Evolutionary conservation across 1,284 basidiomycete species (phyloP).

Genomic region (Cryptococcus neoformans): DNA sequence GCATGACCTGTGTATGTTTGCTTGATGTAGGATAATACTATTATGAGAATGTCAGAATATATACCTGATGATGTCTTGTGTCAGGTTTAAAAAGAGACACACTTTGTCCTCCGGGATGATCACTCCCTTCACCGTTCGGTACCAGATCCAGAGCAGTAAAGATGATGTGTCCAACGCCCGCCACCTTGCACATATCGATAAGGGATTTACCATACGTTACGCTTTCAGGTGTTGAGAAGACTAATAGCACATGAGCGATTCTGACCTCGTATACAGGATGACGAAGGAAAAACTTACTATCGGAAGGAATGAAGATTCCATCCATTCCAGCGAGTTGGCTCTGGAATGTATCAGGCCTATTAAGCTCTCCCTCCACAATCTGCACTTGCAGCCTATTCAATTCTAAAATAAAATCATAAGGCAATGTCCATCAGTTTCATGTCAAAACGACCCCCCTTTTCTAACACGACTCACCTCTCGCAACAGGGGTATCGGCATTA

Average conservation of each 20-base stretch:
- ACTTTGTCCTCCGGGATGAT: background rate
- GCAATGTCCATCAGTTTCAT: background rate
- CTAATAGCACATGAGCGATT: background rate
- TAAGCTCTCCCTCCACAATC: slow-evolving; percentile 20
- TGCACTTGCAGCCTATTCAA: slow-evolving; percentile 15
- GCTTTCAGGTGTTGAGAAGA: background rate
- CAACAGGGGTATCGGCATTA: slow-evolving; percentile 8
- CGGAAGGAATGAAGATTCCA: slow-evolving; percentile 24
- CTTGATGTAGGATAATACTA: slow-evolving; percentile 3
- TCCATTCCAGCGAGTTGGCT: slow-evolving; percentile 19
- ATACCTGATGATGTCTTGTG: no score
- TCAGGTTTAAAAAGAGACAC: background rate
- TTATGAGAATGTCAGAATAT: background rate
- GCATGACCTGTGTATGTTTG: slow-evolving; percentile 1
- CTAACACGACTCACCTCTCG: slow-evolving; percentile 14
- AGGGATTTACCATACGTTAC: slow-evolving; percentile 10
- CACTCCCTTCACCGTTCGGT: background rate
- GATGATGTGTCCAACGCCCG: slow-evolving; percentile 29
- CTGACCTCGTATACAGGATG: background rate
- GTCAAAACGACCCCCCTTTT: no score
- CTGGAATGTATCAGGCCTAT: slow-evolving; percentile 17
- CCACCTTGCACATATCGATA: slow-evolving; percentile 21
- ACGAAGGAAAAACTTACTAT: slow-evolving; percentile 19
- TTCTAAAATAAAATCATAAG: background rate
- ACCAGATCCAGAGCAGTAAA: slow-evolving; percentile 28